These are phyloP conservation scores for Straminergon stramineum DNA, from an alignment of 225 moss, liverwort and hornwort species.

Conservation along the genomic window DNA sequence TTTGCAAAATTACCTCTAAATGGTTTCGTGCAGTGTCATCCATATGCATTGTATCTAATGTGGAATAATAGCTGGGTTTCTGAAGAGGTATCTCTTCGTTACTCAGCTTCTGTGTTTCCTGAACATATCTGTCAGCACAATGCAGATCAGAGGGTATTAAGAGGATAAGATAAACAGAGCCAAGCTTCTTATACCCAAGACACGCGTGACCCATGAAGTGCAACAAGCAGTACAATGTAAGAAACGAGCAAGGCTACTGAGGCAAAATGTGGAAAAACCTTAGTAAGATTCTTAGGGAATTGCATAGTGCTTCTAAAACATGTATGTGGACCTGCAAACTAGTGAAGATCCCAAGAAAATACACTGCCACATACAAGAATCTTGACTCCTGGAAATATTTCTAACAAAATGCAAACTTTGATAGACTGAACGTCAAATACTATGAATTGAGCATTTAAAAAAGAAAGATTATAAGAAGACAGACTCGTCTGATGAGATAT, in stretches of 20 bases:
- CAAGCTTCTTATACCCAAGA: neutral
- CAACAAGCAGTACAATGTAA: neutral
- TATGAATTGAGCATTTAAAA: neutral
- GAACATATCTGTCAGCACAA: slow-evolving; percentile 50
- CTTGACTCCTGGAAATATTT: neutral
- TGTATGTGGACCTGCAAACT: neutral
- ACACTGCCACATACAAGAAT: neutral
- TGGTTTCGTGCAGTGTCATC: slow-evolving; percentile 64
- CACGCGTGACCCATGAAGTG: neutral
- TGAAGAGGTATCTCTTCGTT: slow-evolving; percentile 60
- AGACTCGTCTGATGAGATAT: neutral
- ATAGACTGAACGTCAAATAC: neutral
- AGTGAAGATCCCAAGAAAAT: neutral
- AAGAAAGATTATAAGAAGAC: neutral
- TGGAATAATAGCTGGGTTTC: slow-evolving; percentile 43
- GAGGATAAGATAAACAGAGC: neutral
- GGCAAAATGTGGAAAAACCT: neutral
- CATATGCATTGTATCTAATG: slow-evolving; percentile 53
- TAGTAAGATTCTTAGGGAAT: neutral
- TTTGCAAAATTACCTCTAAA: slow-evolving; percentile 33
- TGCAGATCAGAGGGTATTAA: neutral
- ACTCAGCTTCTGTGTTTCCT: slow-evolving; percentile 57
- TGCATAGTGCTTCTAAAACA: neutral
- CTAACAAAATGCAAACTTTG: neutral
- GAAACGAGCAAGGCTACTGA: neutral